Base-by-base conservation (phyloP, 2,329 filamentous ascomycete species). In the Paramyrothecium sp. region DNA sequence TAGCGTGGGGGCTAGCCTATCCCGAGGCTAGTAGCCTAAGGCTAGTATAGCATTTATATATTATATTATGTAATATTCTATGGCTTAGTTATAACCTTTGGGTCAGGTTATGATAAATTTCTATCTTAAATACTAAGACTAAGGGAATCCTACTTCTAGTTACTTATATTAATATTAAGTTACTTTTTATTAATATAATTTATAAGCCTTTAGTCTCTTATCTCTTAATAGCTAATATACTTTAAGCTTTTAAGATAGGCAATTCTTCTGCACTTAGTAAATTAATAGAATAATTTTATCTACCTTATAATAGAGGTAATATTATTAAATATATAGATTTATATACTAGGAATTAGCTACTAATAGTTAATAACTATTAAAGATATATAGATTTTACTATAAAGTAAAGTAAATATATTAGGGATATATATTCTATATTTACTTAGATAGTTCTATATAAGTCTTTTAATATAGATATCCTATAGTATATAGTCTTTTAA, bases 391-490 rank as follows among this genome's bases (percentile, higher is more conserved):
- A 70, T 53, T 59, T 65, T 56, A 58, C 61, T 3, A 53, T 56
- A 23, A 65, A 62, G n/a, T 60, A 61, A 60, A 72, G 68, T 68
- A 69, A 66, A 52, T 72, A 72, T 51, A 50, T 67, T 16, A 69
- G 70, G 16, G 68, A 71, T 55, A 61, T 71, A 21, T 68, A 52
- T 11, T 64, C 69, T 10, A 66, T 70, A 19, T 66, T 54, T 22
- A 21, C 63, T 22, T 62, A 65, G 8, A 63, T 20, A 22, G 63
- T 71, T 38, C 53, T 69, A 54, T 71, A 69, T 38, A 56, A 58
- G 54, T 65, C 64, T 26, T 51, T 67, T 47, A 52, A 20, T 49
- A 60, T 66, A 16, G 38, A 68, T 26, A 58, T 71, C 46, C 66
- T 69, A 48, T 67, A 70, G 56, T 69, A 65, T 57, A 67, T 71